phyloP scores from a whole-genome alignment of 169 alveolate genomes.

The Plasmodium yoelii region DNA sequence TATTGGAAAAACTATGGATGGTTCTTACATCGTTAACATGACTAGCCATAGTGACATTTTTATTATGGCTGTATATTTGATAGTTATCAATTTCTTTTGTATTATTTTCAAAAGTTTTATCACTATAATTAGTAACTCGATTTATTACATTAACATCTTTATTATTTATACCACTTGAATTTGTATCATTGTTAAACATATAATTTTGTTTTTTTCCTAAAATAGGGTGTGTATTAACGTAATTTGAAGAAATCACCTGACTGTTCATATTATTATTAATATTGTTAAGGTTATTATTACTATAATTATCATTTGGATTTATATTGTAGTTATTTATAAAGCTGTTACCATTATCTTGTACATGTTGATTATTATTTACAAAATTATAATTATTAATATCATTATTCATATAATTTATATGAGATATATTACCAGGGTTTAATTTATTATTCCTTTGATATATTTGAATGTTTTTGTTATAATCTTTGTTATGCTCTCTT shows the following conservation, averaged over 20 bases:
- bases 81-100: no score
- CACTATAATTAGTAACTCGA: no score
- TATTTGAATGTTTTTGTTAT: conserved; percentile 13
- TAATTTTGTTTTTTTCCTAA: conserved; percentile 8
- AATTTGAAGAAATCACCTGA: conserved; percentile 1
- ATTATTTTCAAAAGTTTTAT: conserved; percentile 5
- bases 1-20: no score
- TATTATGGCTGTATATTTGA: background rate
- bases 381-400: conserved; percentile 1
- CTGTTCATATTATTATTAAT: background rate
- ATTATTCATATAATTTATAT: conserved; percentile 1
- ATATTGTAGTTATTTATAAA: background rate
- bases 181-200: background rate
- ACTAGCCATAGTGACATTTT: no score
- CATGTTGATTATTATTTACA: background rate
- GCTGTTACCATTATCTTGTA: background rate
- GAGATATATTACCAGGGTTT: background rate
- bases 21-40: no score
- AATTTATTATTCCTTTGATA: conserved; percentile 11
- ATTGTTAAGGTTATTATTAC: no score
- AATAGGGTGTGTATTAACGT: conserved; percentile 34
- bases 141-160: background rate
- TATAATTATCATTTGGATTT: conserved; percentile 1
- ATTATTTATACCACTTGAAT: background rate
- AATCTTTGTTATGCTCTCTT: conserved; percentile 24